Base-by-base conservation (phyloP, 805 yeast species). In the Priceomyces carsonii region DNA sequence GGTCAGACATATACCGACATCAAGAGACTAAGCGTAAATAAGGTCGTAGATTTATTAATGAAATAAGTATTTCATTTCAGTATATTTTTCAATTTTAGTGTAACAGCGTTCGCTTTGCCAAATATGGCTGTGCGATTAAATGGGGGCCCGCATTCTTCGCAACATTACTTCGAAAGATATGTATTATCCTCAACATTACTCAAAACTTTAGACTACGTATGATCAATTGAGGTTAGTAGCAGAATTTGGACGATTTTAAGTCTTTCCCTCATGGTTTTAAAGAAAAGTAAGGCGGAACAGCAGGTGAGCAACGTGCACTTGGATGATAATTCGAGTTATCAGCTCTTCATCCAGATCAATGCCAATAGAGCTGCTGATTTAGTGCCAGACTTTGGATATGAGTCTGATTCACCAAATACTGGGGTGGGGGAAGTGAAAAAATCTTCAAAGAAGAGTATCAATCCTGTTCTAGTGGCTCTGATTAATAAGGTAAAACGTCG, bases 1-100 rank as follows among this genome's bases (percentile, higher is more conserved):
- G 99, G 99, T 8, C 99, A 91, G 66, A 91, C 95, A 2, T 91
- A 91, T 53, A 91, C 98, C 0, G 99, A 91, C 60, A 70, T 91
- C 42, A 79, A 96, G 59, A 83, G 95, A 8, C 66, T 91, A 47
- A 85, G 91, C 54, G 95, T 91, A 7, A 88, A 83, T 39, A 83
- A 95, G 84, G 96, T 96, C 0, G 98, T 93, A 13, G 80, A 82
- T 42, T 79, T 84, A 71, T 69, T 91, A 47, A 80, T 88, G 81
- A 69, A 79, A 20, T 84, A 57, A 36, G n/a, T 7, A 27, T n/a
- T 13, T 18, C 21, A 19, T 14, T 32, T 22, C 15, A 21, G 8
- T 4, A 23, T 32, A 12, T 5, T 28, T 28, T 27, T 13, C n/a
- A n/a, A n/a, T n/a, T n/a, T n/a, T n/a, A n/a, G n/a, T n/a, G n/a